phyloP scores from a whole-genome alignment of 176 grass and related monocot species.

The Poa annua region DNA sequence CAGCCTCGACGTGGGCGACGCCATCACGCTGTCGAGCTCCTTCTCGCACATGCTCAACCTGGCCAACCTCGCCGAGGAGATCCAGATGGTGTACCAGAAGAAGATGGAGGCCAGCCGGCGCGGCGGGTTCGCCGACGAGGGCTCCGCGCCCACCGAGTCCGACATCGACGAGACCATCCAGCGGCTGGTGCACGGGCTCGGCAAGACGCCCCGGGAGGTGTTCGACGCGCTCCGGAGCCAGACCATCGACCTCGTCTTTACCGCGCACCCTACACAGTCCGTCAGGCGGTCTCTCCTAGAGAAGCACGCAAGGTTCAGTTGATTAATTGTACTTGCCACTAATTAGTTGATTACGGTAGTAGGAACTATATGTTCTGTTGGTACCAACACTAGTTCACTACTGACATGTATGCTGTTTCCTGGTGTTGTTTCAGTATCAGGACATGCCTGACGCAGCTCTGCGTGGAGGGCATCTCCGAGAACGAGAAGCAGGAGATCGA shows the following conservation, averaged over 20 bases:
- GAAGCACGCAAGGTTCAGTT: slow-evolving; percentile 80
- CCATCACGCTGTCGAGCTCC: slow-evolving; percentile 69
- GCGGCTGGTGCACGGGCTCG: slow-evolving; percentile 58
- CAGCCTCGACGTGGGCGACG: slow-evolving; percentile 60
- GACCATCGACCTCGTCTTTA: slow-evolving; percentile 82
- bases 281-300: slow-evolving; percentile 76
- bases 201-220: slow-evolving; percentile 67
- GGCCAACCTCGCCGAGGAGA: slow-evolving; percentile 83
- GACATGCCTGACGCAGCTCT: slow-evolving; percentile 62
- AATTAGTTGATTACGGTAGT: no score
- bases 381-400: background rate
- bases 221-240: slow-evolving; percentile 77
- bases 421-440: slow-evolving; percentile 53
- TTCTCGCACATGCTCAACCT: slow-evolving; percentile 91
- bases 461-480: slow-evolving; percentile 57
- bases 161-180: slow-evolving; percentile 80
- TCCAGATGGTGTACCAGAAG: slow-evolving; percentile 70
- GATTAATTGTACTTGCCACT: no score
- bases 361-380: no score
- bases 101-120: slow-evolving; percentile 45
- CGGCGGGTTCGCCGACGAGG: slow-evolving; percentile 71
- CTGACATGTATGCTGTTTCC: background rate
- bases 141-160: slow-evolving; percentile 65
- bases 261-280: slow-evolving; percentile 85
- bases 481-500: slow-evolving; percentile 77